Base-by-base conservation (phyloP, 169 alveolate species). In the Plasmodium malariae region DNA sequence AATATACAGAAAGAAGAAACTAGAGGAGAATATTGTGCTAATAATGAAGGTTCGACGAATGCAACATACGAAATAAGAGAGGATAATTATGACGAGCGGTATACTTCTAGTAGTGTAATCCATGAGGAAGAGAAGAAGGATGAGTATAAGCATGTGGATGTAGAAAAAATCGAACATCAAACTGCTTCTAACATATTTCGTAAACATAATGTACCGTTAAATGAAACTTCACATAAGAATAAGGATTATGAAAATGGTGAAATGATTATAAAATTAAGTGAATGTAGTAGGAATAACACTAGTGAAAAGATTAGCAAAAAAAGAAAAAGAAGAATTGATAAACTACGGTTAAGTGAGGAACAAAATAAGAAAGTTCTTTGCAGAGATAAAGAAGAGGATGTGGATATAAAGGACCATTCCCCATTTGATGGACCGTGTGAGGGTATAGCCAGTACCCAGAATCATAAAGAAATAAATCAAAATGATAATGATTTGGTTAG, bases 1-100 rank as follows among this genome's bases (percentile, higher is more conserved):
- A 73, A 21, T 55, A 24, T 73, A 34, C 65, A 40, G 37, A 57
- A 73, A 34, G 71, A 45, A 54, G 62, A 17, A 45, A 19, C 70
- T 0, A 59, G n/a, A 11, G 83, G 65, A 28, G 45, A 34, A 3
- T 9, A 36, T 6, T 7, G n/a, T 17, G 4, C 6, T 5, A 1
- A 65, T 34, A 6, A 7, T 19, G 30, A 54, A 17, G 45, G 12
- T n/a, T n/a, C n/a, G n/a, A n/a, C n/a, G n/a, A n/a, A n/a, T n/a
- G n/a, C n/a, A n/a, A n/a, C n/a, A n/a, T n/a, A n/a, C n/a, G n/a
- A n/a, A n/a, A n/a, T n/a, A n/a, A n/a, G n/a, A n/a, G n/a, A n/a
- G n/a, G n/a, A n/a, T n/a, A n/a, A n/a, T n/a, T n/a, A n/a, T n/a
- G n/a, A n/a, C n/a, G n/a, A n/a, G n/a, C n/a, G n/a, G n/a, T n/a